Percentiles rank a stretch among this genome's conserved stretches.
Evolutionary conservation across 2,329 filamentous ascomycete species (phyloP).

Genomic region (Coniochaeta hoffmannii): DNA sequence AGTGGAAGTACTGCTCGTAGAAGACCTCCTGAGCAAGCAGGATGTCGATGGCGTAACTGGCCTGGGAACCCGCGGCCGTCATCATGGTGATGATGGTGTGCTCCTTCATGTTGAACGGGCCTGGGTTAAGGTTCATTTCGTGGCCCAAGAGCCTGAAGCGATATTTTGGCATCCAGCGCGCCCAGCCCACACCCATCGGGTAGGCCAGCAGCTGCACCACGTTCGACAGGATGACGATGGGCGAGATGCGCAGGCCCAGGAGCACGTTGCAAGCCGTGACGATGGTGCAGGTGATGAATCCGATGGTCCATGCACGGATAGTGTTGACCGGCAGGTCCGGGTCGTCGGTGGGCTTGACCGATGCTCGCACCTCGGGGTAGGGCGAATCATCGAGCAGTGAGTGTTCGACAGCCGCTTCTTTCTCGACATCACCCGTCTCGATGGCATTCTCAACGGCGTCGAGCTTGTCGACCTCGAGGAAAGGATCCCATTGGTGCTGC

Average conservation of each 20-base stretch:
- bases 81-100: conserved; percentile 41
- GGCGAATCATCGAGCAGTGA: conserved; percentile 45
- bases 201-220: conserved; percentile 49
- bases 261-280: conserved; percentile 50
- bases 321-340: conserved; percentile 48
- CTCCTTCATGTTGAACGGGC: conserved; percentile 38
- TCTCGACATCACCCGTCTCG: conserved; percentile 33
- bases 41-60: conserved; percentile 32
- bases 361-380: conserved; percentile 42
- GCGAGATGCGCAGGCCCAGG: conserved; percentile 40
- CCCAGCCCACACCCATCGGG: conserved; percentile 19
- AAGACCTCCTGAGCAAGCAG: conserved; percentile 35
- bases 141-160: conserved; percentile 23
- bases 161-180: conserved; percentile 19
- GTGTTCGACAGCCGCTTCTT: conserved; percentile 36
- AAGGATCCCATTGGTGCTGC: conserved; percentile 50
- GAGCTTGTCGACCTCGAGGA: conserved; percentile 43
- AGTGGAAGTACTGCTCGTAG: conserved; percentile 43
- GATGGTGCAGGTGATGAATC: conserved; percentile 48
- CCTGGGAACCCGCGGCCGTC: conserved; percentile 25
- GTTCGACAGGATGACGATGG: conserved; percentile 43
- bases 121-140: conserved; percentile 28
- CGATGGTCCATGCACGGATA: conserved; percentile 53
- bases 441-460: conserved; percentile 43
- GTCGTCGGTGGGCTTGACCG: conserved; percentile 39